Percentiles rank a stretch among this genome's conserved stretches.
These are phyloP conservation scores for Coemansia sp. DNA, from an alignment of 192 early-diverging fungal species.

Conservation along the genomic window DNA sequence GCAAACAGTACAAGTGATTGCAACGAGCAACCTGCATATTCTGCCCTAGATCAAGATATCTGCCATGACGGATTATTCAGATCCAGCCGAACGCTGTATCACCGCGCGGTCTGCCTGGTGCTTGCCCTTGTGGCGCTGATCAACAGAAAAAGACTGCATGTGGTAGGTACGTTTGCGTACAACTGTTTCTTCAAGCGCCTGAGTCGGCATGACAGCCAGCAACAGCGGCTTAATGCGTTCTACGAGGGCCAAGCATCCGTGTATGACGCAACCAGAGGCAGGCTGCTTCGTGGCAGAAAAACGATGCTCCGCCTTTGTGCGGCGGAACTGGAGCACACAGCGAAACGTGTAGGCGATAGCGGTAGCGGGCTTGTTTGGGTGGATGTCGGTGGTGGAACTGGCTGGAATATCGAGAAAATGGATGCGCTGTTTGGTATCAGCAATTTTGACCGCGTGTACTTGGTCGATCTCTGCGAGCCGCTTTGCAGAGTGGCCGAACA, in stretches of 20 bases:
- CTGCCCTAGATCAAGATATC: neutral
- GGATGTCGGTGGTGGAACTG: conserved; percentile 69
- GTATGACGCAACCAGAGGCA: conserved; percentile 73
- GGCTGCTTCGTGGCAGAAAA: conserved; percentile 71
- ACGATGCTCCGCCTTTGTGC: conserved; percentile 84
- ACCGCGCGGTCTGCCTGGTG: neutral
- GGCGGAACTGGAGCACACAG: conserved; percentile 60
- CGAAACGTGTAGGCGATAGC: neutral
- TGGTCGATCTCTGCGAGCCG: conserved; percentile 82
- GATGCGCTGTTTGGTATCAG: conserved; percentile 68
- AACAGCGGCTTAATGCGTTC: conserved; percentile 74
- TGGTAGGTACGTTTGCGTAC: conserved; percentile 56
- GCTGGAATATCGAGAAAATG: conserved; percentile 79
- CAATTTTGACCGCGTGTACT: conserved; percentile 74
- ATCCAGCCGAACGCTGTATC: neutral
- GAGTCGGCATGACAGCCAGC: conserved; percentile 65
- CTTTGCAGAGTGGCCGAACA: conserved; percentile 75
- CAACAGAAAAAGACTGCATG: neutral
- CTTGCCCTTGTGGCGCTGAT: neutral
- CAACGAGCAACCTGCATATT: neutral
- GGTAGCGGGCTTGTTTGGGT: conserved; percentile 56
- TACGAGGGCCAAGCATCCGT: conserved; percentile 79
- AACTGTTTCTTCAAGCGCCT: conserved; percentile 76
- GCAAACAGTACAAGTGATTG: neutral
- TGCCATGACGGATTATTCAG: neutral